These are phyloP conservation scores for Cryptosporidium xiaoi DNA, from an alignment of 169 alveolate species.

Conservation along the genomic window DNA sequence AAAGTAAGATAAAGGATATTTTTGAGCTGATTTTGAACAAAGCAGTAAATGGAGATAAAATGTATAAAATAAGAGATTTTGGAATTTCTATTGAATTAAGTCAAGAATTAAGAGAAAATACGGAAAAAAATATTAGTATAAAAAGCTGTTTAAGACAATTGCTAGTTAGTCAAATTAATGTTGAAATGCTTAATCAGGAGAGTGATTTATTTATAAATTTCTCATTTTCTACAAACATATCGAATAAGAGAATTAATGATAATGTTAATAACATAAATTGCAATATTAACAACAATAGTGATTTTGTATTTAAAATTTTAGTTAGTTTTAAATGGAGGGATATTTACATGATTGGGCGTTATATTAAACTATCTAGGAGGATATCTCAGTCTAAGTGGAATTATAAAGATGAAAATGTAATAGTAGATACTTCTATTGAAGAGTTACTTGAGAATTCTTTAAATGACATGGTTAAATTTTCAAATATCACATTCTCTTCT, in stretches of 20 bases:
- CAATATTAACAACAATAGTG: not conserved
- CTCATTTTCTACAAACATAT: slow-evolving; percentile 9
- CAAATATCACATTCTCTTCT: slow-evolving; percentile 73
- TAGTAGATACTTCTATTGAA: slow-evolving; percentile 75
- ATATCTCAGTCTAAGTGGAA: slow-evolving; percentile 86
- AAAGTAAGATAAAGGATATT: not conserved
- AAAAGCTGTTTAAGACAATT: slow-evolving; percentile 33
- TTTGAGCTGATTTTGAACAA: not conserved
- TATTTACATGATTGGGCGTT: slow-evolving; percentile 79
- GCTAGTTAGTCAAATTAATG: slow-evolving; percentile 1
- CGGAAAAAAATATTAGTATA: slow-evolving; percentile 3
- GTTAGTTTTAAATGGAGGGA: slow-evolving; percentile 34
- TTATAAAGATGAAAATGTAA: slow-evolving; percentile 74
- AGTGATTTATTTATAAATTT: slow-evolving; percentile 44
- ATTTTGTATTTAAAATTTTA: slow-evolving; percentile 6
- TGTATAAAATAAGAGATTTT: slow-evolving; percentile 3
- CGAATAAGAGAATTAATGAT: not conserved
- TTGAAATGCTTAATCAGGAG: slow-evolving; percentile 20
- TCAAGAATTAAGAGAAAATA: slow-evolving; percentile 17
- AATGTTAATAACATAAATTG: not conserved
- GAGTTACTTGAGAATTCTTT: slow-evolving; percentile 76
- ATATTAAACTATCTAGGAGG: slow-evolving; percentile 85
- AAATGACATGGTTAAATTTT: slow-evolving; percentile 44
- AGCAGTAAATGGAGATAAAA: slow-evolving; percentile 3
- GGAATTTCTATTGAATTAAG: slow-evolving; percentile 64